Evolutionary conservation across 2,329 filamentous ascomycete species (phyloP).

Genomic region (Talaromyces albobiverticillius): DNA sequence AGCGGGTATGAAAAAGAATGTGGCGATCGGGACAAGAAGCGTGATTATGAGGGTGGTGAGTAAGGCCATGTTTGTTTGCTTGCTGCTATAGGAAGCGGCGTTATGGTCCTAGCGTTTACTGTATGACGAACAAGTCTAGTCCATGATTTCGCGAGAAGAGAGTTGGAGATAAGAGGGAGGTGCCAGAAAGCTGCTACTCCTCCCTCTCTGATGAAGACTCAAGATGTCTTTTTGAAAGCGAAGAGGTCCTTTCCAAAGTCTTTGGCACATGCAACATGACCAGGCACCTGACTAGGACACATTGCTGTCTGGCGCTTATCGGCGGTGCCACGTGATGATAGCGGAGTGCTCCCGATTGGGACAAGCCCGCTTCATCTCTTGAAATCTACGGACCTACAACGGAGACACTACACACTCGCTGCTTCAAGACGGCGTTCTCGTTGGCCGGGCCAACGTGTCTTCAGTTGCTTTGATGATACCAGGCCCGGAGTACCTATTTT

Average conservation of each 20-base stretch:
- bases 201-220: slow-evolving; percentile 9
- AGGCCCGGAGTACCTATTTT: too few relatives aligned
- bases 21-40: slow-evolving; percentile 31
- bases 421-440: neutral
- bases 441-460: neutral
- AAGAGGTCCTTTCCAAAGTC: too few relatives aligned
- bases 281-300: slow-evolving; percentile 8
- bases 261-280: neutral
- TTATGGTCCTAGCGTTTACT: neutral
- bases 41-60: slow-evolving; percentile 31
- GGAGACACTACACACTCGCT: neutral
- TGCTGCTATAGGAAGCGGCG: neutral
- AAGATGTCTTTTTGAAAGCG: neutral
- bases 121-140: neutral
- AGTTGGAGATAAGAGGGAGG: neutral
- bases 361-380: too few relatives aligned
- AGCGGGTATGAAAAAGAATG: slow-evolving; percentile 33
- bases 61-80: slow-evolving; percentile 32
- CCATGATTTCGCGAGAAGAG: slow-evolving; percentile 6
- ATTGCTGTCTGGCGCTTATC: slow-evolving; percentile 10
- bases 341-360: too few relatives aligned
- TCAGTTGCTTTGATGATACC: too few relatives aligned
- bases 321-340: slow-evolving; percentile 13
- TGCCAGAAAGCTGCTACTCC: slow-evolving; percentile 2
- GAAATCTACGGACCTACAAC: too few relatives aligned